Evolutionary conservation across 805 yeast species (phyloP), one percentile per base, ranked within the genome.

Genomic region (Suhomyces pyralidae): DNA sequence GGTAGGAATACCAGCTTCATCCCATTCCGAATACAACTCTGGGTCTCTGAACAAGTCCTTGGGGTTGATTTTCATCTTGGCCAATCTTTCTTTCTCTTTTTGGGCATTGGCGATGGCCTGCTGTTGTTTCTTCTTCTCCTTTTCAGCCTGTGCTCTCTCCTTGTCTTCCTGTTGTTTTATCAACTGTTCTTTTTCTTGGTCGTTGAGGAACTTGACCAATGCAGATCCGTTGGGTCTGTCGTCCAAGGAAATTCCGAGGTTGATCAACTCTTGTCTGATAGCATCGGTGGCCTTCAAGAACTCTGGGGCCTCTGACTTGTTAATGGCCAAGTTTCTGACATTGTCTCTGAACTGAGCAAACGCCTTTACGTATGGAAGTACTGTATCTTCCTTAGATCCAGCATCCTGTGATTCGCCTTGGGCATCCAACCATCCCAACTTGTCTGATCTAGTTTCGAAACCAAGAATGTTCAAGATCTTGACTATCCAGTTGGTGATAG

Each of bases 141-240:
- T 83, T 47, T 76, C 80, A 61, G 81, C 80, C 59, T 82, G 83
- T 56, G 78, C 76, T 50, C 73, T 73, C 52, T 78, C 81, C 60
- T 82, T 86, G 56, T 81, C 85, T 45, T 77, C 80, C 56, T 87
- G 87, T 62, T 81, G 85, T 32, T 64, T 59, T 12, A 87, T 61
- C 43, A 89, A 75, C 54, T 86, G 93, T 38, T 74, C 77, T 65
- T 81, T 83, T 66, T 93, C 98, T 30, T 76, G 79, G 7, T 74
- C 81, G 50, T 81, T 84, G 57, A 94, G 75, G 61, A 93, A 87
- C 69, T 94, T 94, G 45, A 94, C 80, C 55, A 94, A 78, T 0
- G 97, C 92, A n/a, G 84, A 79, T 61, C 86, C 91, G 54, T 80
- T 86, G 5, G 84, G 78, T 62, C 97, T 83, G 70, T 94, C 99